These are phyloP conservation scores for Rosa persica DNA, from an alignment of 306 rosid species.

Conservation along the genomic window DNA sequence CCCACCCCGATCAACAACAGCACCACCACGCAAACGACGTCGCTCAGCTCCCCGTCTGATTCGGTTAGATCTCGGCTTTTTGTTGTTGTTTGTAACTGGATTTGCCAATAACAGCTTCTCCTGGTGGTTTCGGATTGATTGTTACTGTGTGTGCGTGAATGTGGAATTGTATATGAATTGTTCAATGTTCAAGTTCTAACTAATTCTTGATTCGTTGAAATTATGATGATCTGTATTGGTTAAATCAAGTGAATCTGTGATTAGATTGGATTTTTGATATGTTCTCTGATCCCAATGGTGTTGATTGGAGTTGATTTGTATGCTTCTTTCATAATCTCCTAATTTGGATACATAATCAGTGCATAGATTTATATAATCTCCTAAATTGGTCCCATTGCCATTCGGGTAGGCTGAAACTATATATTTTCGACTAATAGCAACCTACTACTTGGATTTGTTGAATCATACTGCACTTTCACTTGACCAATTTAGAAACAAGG, in stretches of 20 bases:
- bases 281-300: neutral
- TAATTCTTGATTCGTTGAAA: neutral
- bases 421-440: neutral
- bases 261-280: neutral
- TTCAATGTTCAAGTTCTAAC: neutral
- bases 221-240: neutral
- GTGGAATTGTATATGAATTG: constrained; percentile 10
- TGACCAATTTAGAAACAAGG: neutral
- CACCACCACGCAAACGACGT: constrained; percentile 15
- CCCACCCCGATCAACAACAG: neutral
- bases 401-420: neutral
- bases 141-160: neutral
- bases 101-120: neutral
- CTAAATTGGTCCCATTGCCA: neutral
- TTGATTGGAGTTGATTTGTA: neutral
- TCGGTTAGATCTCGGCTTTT: neutral
- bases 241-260: neutral
- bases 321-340: neutral
- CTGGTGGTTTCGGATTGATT: neutral
- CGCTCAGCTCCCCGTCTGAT: constrained; percentile 46
- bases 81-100: neutral
- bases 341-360: neutral
- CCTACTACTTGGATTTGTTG: neutral
- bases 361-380: neutral
- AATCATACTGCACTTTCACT: neutral